These are phyloP conservation scores for Diplodia seriata DNA, from an alignment of 2,329 filamentous ascomycete species.

Conservation along the genomic window DNA sequence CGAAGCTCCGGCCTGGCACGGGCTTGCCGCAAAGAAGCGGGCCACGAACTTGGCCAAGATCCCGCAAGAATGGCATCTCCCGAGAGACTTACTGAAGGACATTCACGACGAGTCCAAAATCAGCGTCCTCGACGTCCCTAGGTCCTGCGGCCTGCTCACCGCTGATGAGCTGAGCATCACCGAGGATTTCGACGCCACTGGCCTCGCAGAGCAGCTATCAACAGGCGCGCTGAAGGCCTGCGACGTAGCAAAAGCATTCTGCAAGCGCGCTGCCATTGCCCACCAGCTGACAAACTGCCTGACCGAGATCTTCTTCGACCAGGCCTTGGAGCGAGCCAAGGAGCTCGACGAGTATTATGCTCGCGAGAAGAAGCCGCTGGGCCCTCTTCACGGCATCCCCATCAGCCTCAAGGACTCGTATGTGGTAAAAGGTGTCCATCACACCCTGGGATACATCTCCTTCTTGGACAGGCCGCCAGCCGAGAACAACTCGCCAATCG, in stretches of 20 bases:
- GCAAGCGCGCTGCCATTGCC: conserved; percentile 60
- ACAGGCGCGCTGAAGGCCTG: conserved; percentile 39
- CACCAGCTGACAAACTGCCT: conserved; percentile 61
- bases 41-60: conserved; percentile 41
- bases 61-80: conserved; percentile 22
- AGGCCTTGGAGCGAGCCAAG: conserved; percentile 49
- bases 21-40: conserved; percentile 43
- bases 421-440: conserved; percentile 64
- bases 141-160: conserved; percentile 43
- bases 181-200: conserved; percentile 46
- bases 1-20: conserved; percentile 38
- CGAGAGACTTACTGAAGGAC: neutral
- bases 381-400: conserved; percentile 56
- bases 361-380: conserved; percentile 52
- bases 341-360: conserved; percentile 49
- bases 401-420: conserved; percentile 60
- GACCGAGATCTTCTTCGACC: conserved; percentile 54
- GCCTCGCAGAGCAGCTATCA: conserved; percentile 41
- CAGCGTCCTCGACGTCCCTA: conserved; percentile 24
- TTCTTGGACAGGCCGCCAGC: conserved; percentile 44
- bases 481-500: conserved; percentile 45
- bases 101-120: conserved; percentile 11
- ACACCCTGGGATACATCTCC: conserved; percentile 65
- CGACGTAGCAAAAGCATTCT: conserved; percentile 62
- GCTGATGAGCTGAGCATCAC: conserved; percentile 46